Percentiles rank a stretch among this genome's conserved stretches.
phyloP scores from a whole-genome alignment of 768 basidiomycete species.

The Collybia nuda region DNA sequence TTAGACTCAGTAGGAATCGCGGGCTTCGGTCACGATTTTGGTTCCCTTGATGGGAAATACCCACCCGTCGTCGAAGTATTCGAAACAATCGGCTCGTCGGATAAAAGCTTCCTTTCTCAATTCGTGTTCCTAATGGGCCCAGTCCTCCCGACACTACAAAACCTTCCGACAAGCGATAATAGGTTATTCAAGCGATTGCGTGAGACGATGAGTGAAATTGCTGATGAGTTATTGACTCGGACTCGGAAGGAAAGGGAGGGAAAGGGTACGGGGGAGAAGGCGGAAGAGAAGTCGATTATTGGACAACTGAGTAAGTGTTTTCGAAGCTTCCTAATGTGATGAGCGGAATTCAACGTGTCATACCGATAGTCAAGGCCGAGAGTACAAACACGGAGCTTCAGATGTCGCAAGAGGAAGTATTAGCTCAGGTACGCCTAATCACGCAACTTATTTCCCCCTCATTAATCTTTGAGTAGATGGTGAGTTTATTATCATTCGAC shows the following conservation, averaged over 20 bases:
- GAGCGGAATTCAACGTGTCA: background rate
- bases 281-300: conserved; percentile 39
- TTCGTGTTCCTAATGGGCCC: conserved; percentile 34
- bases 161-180: conserved; percentile 30
- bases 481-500: background rate
- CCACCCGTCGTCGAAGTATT: conserved; percentile 41
- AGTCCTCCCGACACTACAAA: conserved; percentile 31
- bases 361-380: conserved; percentile 33
- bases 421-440: conserved; percentile 29
- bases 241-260: conserved; percentile 31
- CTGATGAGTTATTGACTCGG: conserved; percentile 35
- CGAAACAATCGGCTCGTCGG: conserved; percentile 28
- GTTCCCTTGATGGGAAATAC: conserved; percentile 45
- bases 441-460: background rate
- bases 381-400: conserved; percentile 23
- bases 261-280: conserved; percentile 10
- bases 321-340: background rate
- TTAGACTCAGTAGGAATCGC: conserved; percentile 60
- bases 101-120: conserved; percentile 25
- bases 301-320: conserved; percentile 30
- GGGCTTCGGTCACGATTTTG: conserved; percentile 60
- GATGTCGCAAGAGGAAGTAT: conserved; percentile 36
- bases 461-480: conserved; percentile 2
- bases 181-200: conserved; percentile 4
- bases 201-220: conserved; percentile 35